Base-by-base conservation (phyloP, 768 basidiomycete genomes). In the Gloeophyllum trabeum region DNA sequence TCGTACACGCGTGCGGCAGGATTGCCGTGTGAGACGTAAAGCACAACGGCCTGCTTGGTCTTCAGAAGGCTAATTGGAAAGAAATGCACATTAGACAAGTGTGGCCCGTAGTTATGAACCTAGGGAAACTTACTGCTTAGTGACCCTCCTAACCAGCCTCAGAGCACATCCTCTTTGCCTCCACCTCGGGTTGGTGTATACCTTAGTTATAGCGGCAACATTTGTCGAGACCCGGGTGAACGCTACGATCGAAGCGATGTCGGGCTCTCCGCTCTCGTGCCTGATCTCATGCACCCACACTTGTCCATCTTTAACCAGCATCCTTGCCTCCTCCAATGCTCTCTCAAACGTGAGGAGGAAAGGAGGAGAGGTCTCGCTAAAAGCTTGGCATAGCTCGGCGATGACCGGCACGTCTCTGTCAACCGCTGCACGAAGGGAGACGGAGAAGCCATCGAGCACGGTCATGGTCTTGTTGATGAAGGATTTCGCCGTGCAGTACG, bases 181-280 rank as follows among this genome's bases (percentile, higher is more conserved):
- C 67, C 72, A 79, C 2, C 50, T 26, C 0, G 71, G 62, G 37
- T 67, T 61, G 1, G 85, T 87, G 52, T 65, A 80, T 0, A 87
- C 83, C 55, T 88, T 87, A 26, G 79, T 79, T 35, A 88, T 75
- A 0, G 78, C 72, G 2, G 76, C 73, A 19, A 80, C 68, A 4
- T 51, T 64, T 1, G 66, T 62, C 19, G 66, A 75, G 45, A 75
- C 73, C 7, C 86, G 65, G 5, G 83, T 82, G 22, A 70, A 72
- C 13, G 82, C 82, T 4, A 79, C 79, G 30, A 87, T 73, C n/a
- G 69, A 83, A 0, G 82, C 78, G 18, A 78, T 67, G 22, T 69
- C 65, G 36, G 58, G 47, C 42, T 35, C 51, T 5, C 53, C 52
- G 10, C 34, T 50, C 34, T 43, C 24, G 40, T 57, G 52, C 10